These are phyloP conservation scores for Malassezia obtusa DNA, from an alignment of 1,284 basidiomycete species.

Conservation along the genomic window DNA sequence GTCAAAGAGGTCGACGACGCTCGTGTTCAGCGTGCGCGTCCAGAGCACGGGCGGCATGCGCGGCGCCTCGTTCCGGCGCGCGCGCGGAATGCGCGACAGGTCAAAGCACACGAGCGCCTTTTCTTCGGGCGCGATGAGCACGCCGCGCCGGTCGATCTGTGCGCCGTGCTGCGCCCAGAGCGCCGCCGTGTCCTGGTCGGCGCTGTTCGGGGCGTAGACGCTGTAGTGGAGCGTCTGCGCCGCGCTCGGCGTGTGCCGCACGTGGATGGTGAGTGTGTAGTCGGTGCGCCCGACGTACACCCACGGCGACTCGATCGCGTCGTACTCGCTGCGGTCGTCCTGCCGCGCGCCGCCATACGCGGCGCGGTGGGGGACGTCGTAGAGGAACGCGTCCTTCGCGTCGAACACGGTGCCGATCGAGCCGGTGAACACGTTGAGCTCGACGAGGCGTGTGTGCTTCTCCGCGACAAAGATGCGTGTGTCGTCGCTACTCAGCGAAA, in stretches of 20 bases:
- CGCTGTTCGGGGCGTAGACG: constrained; percentile 40
- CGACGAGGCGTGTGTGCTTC: constrained; percentile 69
- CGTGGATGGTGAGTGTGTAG: constrained; percentile 45
- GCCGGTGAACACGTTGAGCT: constrained; percentile 73
- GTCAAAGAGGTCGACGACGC: constrained; percentile 13
- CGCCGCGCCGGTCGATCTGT: constrained; percentile 23
- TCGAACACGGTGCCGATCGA: constrained; percentile 67
- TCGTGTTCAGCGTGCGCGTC: background rate
- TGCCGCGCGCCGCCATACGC: background rate
- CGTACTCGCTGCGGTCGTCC: background rate
- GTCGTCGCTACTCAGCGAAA: constrained; percentile 63
- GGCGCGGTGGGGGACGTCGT: background rate
- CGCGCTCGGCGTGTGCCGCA: constrained; percentile 28
- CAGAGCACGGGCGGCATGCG: constrained; percentile 12
- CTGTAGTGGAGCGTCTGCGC: constrained; percentile 41
- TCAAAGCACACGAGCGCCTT: constrained; percentile 39
- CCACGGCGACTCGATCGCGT: constrained; percentile 19
- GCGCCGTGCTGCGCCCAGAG: constrained; percentile 31
- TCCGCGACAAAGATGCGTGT: constrained; percentile 69
- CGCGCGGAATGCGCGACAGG: constrained; percentile 14
- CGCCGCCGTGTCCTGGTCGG: constrained; percentile 35
- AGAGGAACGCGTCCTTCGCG: constrained; percentile 19
- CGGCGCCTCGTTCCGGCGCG: background rate
- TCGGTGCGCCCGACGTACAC: constrained; percentile 40
- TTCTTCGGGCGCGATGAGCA: constrained; percentile 42